phyloP scores from a whole-genome alignment of 1,284 basidiomycete genomes.

The Ceratobasidium sp. region DNA sequence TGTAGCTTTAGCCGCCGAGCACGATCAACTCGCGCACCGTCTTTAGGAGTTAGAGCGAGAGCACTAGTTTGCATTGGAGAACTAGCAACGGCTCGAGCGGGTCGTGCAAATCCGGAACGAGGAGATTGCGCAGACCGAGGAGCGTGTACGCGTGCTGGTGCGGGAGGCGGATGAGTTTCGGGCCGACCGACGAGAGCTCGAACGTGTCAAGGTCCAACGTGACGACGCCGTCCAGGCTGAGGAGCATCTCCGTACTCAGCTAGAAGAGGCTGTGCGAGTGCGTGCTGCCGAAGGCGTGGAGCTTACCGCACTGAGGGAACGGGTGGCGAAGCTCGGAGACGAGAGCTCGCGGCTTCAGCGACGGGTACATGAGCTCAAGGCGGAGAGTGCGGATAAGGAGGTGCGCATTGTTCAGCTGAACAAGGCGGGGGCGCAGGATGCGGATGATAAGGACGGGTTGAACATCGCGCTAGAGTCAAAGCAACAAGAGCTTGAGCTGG shows the following conservation, averaged over 20 bases:
- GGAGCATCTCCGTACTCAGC: slow-evolving; percentile 25
- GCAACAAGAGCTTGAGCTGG: slow-evolving; percentile 88
- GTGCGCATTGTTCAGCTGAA: slow-evolving; percentile 78
- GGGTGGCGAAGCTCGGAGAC: slow-evolving; percentile 63
- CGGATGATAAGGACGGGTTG: slow-evolving; percentile 79
- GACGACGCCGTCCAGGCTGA: slow-evolving; percentile 37
- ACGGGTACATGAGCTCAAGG: slow-evolving; percentile 75
- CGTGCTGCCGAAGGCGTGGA: neutral
- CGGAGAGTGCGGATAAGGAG: slow-evolving; percentile 84
- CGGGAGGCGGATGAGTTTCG: slow-evolving; percentile 31
- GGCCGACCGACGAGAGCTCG: slow-evolving; percentile 19
- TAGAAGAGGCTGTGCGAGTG: neutral
- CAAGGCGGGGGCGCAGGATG: slow-evolving; percentile 72
- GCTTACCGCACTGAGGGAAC: slow-evolving; percentile 7
- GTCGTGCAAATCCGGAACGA: slow-evolving; percentile 33
- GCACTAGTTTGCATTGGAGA: slow-evolving; percentile 17
- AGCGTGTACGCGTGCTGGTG: slow-evolving; percentile 12
- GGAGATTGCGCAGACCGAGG: slow-evolving; percentile 33
- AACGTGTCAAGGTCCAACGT: slow-evolving; percentile 31
- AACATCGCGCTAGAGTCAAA: slow-evolving; percentile 90
- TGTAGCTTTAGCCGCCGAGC: slow-evolving; percentile 1
- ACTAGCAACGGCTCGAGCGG: slow-evolving; percentile 29
- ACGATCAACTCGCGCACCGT: slow-evolving; percentile 6
- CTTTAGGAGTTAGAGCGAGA: slow-evolving; percentile 23
- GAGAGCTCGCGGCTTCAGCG: slow-evolving; percentile 71